Conservation (phyloP, 768 basidiomycete genomes). For the Boletus rubroflammeus region DNA sequence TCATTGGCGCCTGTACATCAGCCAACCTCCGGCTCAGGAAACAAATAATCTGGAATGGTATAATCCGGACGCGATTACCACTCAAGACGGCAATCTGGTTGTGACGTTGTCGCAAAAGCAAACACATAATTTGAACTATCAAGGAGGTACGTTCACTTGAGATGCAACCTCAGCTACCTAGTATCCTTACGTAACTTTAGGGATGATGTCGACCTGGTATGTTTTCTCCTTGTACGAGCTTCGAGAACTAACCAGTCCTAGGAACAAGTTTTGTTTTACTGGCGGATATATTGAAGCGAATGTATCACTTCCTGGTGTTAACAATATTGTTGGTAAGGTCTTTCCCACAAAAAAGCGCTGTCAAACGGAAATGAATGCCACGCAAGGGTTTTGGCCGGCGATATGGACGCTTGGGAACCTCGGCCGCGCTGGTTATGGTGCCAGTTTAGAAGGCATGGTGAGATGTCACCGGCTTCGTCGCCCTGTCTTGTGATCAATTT, state of each 20-base stretch:
- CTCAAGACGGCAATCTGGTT: conserved; percentile 46
- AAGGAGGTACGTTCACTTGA: conserved; percentile 29
- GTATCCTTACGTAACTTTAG: conserved; percentile 39
- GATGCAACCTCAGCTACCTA: conserved; percentile 14
- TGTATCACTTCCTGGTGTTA: conserved; percentile 63
- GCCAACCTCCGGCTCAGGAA: conserved; percentile 27
- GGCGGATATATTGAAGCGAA: conserved; percentile 70
- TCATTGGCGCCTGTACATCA: conserved; percentile 22
- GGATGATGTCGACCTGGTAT: conserved; percentile 45
- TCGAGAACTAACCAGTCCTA: conserved; percentile 20
- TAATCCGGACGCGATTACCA: conserved; percentile 48
- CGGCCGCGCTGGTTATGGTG: conserved; percentile 68
- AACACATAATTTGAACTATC: conserved; percentile 46
- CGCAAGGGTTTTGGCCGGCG: conserved; percentile 47
- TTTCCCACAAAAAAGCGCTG: neutral
- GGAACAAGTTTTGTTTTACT: conserved; percentile 91
- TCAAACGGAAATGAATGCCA: conserved; percentile 1
- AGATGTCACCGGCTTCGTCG: conserved; percentile 7
- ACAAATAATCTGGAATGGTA: conserved; percentile 61
- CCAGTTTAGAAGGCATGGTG: conserved; percentile 52
- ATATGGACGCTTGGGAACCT: conserved; percentile 59
- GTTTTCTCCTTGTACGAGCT: conserved; percentile 1
- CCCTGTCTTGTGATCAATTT: neutral
- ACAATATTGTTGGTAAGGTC: conserved; percentile 51
- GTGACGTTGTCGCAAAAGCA: conserved; percentile 47